Evolutionary conservation across 768 basidiomycete species (phyloP), one percentile per base, ranked within the genome.

Genomic region (Podaxis sp.): DNA sequence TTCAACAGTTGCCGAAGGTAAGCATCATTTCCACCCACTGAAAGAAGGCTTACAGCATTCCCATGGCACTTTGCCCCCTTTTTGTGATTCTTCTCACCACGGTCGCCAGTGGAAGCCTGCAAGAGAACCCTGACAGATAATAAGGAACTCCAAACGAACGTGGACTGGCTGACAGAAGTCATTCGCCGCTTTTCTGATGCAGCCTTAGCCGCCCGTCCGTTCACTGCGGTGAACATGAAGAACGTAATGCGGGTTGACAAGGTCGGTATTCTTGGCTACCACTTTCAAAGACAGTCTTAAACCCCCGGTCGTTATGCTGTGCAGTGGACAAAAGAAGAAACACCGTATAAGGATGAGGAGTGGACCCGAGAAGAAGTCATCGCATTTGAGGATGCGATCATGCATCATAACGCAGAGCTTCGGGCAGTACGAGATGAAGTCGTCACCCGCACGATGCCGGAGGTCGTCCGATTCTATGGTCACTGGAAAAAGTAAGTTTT

Each of bases 121-220:
- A 89, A 84, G 74, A 69, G 74, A 23, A 73, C 76, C 18, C 75
- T 92, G 46, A 81, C 84, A 0, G 77, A 76, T 61, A 84, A 82
- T 69, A 72, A 69, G 36, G 79, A 80, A 44, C 72, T 85, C n/a
- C 73, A 78, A 27, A 77, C 74, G 55, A 86, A 77, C 64, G 85
- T 93, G n/a, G 92, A 92, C 72, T 93, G 88, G 86, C 74, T 93
- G 23, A 90, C 88, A 0, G 91, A 94, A 71, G 84, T 83, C 27
- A 77, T 88, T 50, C 84, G 81, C 57, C 85, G 87, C 21, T 84
- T 89, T 64, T 90, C 91, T 6, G 86, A 87, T 38, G 87, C 90
- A 36, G 80, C 84, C 55, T 65, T 82, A 57, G 80, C 82, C 61
- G 81, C 79, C 3, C 78, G 77, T 51, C 82, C 87, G 1, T 76